Evolutionary conservation across 1,139 yeast genomes (phyloP), one percentile per base, ranked within the genome.

Genomic region (Geotrichum candidum): DNA sequence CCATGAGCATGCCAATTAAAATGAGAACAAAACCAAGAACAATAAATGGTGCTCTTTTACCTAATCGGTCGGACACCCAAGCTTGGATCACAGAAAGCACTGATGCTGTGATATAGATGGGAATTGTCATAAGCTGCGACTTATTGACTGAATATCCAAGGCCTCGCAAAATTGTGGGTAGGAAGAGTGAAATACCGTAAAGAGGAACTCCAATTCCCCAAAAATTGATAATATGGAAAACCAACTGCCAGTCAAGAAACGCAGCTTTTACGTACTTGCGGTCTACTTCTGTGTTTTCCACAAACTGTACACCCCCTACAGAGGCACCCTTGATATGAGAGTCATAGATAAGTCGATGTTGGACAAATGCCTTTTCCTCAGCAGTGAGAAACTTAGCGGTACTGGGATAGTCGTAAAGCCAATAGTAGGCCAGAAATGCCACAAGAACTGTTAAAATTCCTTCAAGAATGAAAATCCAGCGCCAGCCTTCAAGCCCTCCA

Each of bases 331-430:
- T 53, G 31, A 29, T 3, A 22, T 57, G 56, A 29, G 57, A 54
- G 23, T 58, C 61, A 25, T 58, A 57, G 23, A 68, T 79, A 74
- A 82, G 74, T 66, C 84, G 80, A 66, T 76, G 74, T 66, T 78
- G 77, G 58, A 83, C 73, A 65, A 78, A 82, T 27, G 73, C 74
- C 51, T 78, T 74, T 69, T 84, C 87, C 52, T 79, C 76, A n/a
- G 72, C 76, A 45, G 73, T 78, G 62, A 84, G 76, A 72, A 83
- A 83, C 61, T 77, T 75, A 29, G 82, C 77, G 59, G 78, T 77
- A 45, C 73, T 74, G 35, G 84, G 84, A 71, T 74, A 78, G 68
- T 82, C 85, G 41, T 84, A 83, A 59, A 84, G 73, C 2, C 80
- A 70, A 35, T 48, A 56, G 33, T 35, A 56, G 41, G 83, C 77